Percentiles rank a stretch among this genome's conserved stretches.
Evolutionary conservation across 768 basidiomycete genomes (phyloP).

Genomic region (Sistotremastrum suecicum): DNA sequence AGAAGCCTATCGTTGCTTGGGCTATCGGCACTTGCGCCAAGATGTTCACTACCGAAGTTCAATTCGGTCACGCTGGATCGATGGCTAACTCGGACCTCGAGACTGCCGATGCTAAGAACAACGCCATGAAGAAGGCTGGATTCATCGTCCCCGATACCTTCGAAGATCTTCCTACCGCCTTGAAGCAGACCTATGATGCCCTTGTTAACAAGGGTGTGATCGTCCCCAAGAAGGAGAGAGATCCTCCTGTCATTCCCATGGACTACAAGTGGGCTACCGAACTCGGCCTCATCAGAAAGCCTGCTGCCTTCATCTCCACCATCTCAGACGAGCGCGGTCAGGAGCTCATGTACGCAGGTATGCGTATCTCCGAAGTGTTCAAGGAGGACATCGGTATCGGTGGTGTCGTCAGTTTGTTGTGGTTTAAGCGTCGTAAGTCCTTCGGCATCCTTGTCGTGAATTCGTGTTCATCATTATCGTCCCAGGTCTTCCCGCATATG

Average conservation of each 20-base stretch:
- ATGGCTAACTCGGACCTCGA: constrained; percentile 97
- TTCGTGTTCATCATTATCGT: neutral
- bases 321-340: constrained; percentile 99
- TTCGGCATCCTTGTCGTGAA: neutral
- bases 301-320: constrained; percentile 96
- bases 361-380: constrained; percentile 98
- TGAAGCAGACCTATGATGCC: constrained; percentile 72
- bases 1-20: constrained; percentile 99
- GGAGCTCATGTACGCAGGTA: constrained; percentile 95
- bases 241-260: constrained; percentile 97
- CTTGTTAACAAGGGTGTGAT: constrained; percentile 63
- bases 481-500: constrained; percentile 64
- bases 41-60: constrained; percentile 99
- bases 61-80: constrained; percentile 96
- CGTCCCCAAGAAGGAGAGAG: constrained; percentile 58
- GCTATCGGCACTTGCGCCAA: constrained; percentile 99
- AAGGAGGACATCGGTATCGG: constrained; percentile 94
- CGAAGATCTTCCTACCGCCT: constrained; percentile 80
- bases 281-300: constrained; percentile 95
- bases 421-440: constrained; percentile 77
- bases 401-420: constrained; percentile 88
- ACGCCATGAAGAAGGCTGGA: constrained; percentile 85
- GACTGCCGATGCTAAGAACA: constrained; percentile 98
- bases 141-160: constrained; percentile 97
- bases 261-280: constrained; percentile 99